Conservation (phyloP, 1,284 basidiomycete species). For the Ceratobasidium sp. region DNA sequence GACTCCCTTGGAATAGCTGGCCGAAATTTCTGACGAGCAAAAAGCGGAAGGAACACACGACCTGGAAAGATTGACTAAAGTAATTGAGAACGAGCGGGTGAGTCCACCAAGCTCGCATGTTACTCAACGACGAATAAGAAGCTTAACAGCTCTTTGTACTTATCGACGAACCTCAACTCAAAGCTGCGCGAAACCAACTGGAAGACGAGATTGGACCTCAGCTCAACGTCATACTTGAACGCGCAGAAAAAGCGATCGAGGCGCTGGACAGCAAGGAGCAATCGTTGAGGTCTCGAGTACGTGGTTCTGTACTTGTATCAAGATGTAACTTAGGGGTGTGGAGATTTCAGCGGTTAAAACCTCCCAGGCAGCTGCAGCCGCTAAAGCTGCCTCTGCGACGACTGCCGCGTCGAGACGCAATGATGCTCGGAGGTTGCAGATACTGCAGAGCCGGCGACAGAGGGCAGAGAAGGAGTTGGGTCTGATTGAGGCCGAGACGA, state of each 20-base stretch:
- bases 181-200: conserved; percentile 36
- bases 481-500: conserved; percentile 11
- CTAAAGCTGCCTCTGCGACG: conserved; percentile 11
- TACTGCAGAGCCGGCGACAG: conserved; percentile 19
- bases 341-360: conserved; percentile 27
- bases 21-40: conserved; percentile 28
- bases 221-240: conserved; percentile 37
- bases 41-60: conserved; percentile 35
- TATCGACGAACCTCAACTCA: conserved; percentile 39
- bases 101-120: background rate
- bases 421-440: conserved; percentile 17
- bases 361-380: conserved; percentile 21
- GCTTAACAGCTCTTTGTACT: conserved; percentile 37
- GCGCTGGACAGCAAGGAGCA: conserved; percentile 37
- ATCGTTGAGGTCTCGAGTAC: conserved; percentile 35
- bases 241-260: conserved; percentile 40
- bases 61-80: conserved; percentile 37
- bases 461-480: conserved; percentile 27
- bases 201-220: conserved; percentile 40
- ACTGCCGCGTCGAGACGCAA: conserved; percentile 22
- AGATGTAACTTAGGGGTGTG: background rate
- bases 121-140: background rate
- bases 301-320: background rate
- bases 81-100: conserved; percentile 40
- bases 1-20: background rate